phyloP scores from a whole-genome alignment of 257 asterid genomes.

The Marsdenia floribunda region DNA sequence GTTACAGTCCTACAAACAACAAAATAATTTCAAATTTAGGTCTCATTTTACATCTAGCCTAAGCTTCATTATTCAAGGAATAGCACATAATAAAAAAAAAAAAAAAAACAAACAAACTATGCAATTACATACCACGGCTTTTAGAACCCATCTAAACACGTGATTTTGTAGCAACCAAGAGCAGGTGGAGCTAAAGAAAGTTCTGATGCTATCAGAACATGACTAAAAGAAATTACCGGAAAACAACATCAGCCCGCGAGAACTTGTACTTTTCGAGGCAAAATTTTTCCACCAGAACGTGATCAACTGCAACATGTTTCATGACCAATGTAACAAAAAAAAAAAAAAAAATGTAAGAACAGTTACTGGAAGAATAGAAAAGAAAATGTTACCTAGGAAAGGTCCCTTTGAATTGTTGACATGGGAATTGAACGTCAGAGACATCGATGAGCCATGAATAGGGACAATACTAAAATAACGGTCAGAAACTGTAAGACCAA shows the following conservation, averaged over 20 bases:
- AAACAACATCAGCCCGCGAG: slow-evolving; percentile 77
- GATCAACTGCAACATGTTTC: slow-evolving; percentile 51
- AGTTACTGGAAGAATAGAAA: background rate
- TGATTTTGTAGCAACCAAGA: background rate
- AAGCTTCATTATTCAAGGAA: too few relatives aligned
- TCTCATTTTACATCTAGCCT: too few relatives aligned
- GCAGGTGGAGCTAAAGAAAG: background rate
- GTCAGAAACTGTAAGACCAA: slow-evolving; percentile 68
- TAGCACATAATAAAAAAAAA: too few relatives aligned
- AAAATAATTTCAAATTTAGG: too few relatives aligned
- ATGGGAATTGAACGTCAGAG: slow-evolving; percentile 77
- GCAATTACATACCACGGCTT: too few relatives aligned
- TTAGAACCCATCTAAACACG: too few relatives aligned
- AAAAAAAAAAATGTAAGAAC: background rate
- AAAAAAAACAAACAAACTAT: too few relatives aligned
- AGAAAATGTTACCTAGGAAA: slow-evolving; percentile 37
- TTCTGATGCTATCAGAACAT: background rate
- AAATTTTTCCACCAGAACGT: slow-evolving; percentile 67
- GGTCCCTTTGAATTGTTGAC: slow-evolving; percentile 22
- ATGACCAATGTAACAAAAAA: background rate
- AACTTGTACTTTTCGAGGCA: slow-evolving; percentile 77
- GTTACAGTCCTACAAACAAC: too few relatives aligned
- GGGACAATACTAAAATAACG: slow-evolving; percentile 60
- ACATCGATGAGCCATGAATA: slow-evolving; percentile 84
- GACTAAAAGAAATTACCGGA: slow-evolving; percentile 38